Base-by-base conservation (phyloP, 257 asterid genomes). In the Ehretia macrophylla region DNA sequence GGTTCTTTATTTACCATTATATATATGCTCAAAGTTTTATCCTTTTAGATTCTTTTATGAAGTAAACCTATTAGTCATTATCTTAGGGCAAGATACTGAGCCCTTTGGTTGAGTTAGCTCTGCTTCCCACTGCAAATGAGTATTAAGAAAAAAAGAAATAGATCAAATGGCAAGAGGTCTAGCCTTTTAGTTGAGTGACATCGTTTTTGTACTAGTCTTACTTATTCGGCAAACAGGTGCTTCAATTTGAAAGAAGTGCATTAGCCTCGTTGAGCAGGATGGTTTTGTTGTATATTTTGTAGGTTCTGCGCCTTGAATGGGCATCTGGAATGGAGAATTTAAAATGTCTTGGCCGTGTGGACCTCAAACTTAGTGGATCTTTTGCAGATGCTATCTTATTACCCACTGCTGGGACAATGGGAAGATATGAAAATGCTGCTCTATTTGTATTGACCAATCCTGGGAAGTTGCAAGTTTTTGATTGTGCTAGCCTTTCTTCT, bases 291-390 rank as follows among this genome's bases (percentile, higher is more conserved):
- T 61, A 71, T 59, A 51, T 49, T 53, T 61, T 54, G 66, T 81
- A 88, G 97, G 83, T 90, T 72, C 84, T 90, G 60, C 68, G 72
- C 54, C 82, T 90, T 66, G 93, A 83, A 72, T 87, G 93, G 96
- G 78, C 90, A 58, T 70, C 95, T 73, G 88, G 93, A 62, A 75
- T 66, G 78, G 88, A 87, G 80, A 75, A 86, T 62, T 68, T 90
- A 67, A 77, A 63, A 73, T 87, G 96, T 73, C 69, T 62, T 59
- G 75, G 78, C 70, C 95, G 95, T 63, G 70, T 71, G 66, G 95
- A 83, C 72, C 83, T 90, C 72, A 73, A 83, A 66, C 88, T 90
- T 54, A 53, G 79, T 64, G 95, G 95, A 59, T 81, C 96, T 35
- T 90, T 90, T 71, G 86, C 96, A 27, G 97, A 90, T 77, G 78